Percentiles rank a stretch among this genome's conserved stretches.
phyloP scores from a whole-genome alignment of 331 rosid species.

The Pyrus hybrid region DNA sequence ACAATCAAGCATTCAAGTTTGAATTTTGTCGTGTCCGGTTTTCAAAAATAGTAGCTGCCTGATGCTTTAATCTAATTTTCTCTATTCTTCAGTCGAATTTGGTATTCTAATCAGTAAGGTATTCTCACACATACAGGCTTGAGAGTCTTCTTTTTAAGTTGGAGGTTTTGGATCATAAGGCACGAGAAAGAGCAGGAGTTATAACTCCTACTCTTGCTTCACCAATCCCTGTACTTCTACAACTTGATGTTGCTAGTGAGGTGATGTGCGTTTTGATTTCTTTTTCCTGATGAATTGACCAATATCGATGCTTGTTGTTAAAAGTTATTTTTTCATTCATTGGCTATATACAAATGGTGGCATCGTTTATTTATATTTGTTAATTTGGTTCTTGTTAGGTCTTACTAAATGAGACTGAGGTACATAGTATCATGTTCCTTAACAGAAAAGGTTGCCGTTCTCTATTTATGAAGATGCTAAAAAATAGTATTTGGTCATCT shows the following conservation, averaged over 20 bases:
- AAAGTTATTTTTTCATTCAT: neutral
- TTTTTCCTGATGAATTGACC: neutral
- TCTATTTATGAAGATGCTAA: neutral
- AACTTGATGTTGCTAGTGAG: slow-evolving; percentile 73
- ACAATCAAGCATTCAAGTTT: neutral
- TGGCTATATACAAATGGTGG: neutral
- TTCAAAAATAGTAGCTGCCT: too few species aligned
- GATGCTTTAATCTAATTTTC: neutral
- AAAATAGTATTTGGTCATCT: neutral
- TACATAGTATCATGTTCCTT: neutral
- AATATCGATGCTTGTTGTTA: neutral
- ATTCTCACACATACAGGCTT: slow-evolving; percentile 38
- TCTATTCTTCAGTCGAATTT: neutral
- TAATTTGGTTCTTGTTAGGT: slow-evolving; percentile 1
- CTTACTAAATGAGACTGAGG: slow-evolving; percentile 15
- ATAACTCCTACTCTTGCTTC: slow-evolving; percentile 85
- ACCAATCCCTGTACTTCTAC: slow-evolving; percentile 70
- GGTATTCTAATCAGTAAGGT: neutral
- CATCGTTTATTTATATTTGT: neutral
- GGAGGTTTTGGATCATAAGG: slow-evolving; percentile 96
- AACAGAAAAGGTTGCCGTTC: neutral
- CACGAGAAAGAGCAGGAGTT: slow-evolving; percentile 93
- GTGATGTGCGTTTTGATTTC: slow-evolving; percentile 19
- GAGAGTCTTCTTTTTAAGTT: slow-evolving; percentile 80
- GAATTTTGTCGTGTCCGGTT: neutral